Conservation (phyloP, 108 stramenopile species). For the Nitzschia palea region DNA sequence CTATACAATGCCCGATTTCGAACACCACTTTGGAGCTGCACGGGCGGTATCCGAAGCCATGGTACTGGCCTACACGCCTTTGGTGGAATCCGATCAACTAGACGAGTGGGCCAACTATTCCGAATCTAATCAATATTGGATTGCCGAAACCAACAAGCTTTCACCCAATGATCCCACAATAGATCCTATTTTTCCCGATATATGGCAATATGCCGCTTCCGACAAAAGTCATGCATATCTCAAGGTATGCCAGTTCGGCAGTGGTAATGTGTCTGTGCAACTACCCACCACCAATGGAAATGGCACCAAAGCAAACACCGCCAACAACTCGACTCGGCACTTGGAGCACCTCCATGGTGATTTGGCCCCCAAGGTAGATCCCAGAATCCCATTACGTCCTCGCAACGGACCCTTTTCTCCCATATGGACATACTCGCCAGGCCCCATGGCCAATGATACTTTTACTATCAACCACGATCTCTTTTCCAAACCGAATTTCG, state of each 20-base stretch:
- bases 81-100: not conserved
- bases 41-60: not conserved
- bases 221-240: not conserved
- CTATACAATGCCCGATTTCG: not conserved
- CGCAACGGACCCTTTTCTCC: constrained; percentile 3
- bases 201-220: not conserved
- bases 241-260: not conserved
- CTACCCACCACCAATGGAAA: not conserved
- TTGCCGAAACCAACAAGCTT: not conserved
- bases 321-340: no score
- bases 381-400: not conserved
- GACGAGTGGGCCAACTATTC: not conserved
- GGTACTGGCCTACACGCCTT: not conserved
- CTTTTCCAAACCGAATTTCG: not conserved
- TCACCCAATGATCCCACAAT: not conserved
- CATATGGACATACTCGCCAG: not conserved
- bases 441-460: not conserved
- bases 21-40: constrained; percentile 2
- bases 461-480: not conserved
- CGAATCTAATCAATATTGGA: not conserved
- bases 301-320: no score
- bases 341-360: no score
- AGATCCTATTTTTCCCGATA: not conserved
- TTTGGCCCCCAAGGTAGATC: no score
- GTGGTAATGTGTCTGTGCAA: not conserved